Conservation (phyloP, 805 yeast species). For the Pachysolen tannophilus region DNA sequence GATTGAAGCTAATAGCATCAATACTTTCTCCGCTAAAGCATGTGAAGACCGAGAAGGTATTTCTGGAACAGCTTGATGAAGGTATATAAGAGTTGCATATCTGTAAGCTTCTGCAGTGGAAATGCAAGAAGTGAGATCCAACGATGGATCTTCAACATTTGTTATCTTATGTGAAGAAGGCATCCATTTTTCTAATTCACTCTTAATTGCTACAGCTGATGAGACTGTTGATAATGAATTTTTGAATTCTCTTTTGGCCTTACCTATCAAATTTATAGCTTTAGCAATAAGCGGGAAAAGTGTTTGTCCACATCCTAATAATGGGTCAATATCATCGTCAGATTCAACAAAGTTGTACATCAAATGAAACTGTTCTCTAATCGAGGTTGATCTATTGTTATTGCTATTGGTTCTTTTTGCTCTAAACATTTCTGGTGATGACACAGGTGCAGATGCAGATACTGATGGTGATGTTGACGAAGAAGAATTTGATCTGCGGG, state of each 20-base stretch:
- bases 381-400: constrained; percentile 10
- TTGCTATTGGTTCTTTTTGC: constrained; percentile 5
- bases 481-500: constrained; percentile 12
- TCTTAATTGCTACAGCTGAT: constrained; percentile 44
- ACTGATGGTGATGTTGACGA: constrained; percentile 1
- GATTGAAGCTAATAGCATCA: constrained; percentile 53
- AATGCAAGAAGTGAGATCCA: constrained; percentile 53
- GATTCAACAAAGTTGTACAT: constrained; percentile 25
- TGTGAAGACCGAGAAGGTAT: constrained; percentile 48
- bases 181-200: constrained; percentile 48
- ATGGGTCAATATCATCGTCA: constrained; percentile 47
- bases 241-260: constrained; percentile 32
- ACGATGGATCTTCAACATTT: constrained; percentile 33
- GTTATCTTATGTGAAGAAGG: constrained; percentile 35
- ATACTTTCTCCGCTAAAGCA: constrained; percentile 49
- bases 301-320: constrained; percentile 60
- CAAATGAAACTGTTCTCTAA: constrained; percentile 33
- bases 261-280: constrained; percentile 48
- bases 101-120: constrained; percentile 69
- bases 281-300: constrained; percentile 57
- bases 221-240: constrained; percentile 42
- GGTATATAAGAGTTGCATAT: constrained; percentile 46
- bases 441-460: constrained; percentile 4
- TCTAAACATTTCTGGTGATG: constrained; percentile 1
- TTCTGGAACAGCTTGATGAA: constrained; percentile 69